Evolutionary conservation across 1,139 yeast genomes (phyloP).

Genomic region (Diutina siamensis): DNA sequence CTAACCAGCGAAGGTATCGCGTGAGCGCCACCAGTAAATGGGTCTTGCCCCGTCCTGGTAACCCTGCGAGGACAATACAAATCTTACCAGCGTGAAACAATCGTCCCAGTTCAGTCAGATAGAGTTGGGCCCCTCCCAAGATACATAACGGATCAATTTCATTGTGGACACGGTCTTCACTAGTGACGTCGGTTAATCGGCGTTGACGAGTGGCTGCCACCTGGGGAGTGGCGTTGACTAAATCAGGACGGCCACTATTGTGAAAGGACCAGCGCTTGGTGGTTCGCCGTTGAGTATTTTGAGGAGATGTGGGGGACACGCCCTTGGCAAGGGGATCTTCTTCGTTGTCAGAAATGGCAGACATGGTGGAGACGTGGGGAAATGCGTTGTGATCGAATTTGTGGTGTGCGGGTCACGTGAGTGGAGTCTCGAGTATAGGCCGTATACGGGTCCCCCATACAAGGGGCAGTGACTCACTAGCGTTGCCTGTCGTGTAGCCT

Average conservation of each 20-base stretch:
- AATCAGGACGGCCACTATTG: conserved; percentile 24
- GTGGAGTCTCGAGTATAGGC: background rate
- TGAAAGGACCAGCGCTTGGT: conserved; percentile 36
- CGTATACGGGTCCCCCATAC: no score
- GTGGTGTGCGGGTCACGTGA: background rate
- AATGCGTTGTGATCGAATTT: background rate
- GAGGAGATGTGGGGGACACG: background rate
- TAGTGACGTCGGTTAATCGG: conserved; percentile 31
- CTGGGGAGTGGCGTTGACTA: conserved; percentile 20
- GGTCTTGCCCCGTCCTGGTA: conserved; percentile 96
- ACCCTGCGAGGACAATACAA: conserved; percentile 79
- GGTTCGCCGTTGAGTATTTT: conserved; percentile 16
- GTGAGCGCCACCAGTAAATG: conserved; percentile 86
- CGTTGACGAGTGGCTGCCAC: conserved; percentile 14
- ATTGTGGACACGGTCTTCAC: conserved; percentile 44
- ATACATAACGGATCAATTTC: conserved; percentile 39
- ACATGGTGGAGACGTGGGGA: background rate
- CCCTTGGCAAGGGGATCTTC: background rate
- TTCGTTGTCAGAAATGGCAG: background rate
- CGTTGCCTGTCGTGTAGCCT: no score
- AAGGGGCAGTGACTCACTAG: no score
- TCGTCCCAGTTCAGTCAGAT: conserved; percentile 82
- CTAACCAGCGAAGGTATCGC: conserved; percentile 87
- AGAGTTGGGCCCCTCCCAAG: conserved; percentile 71
- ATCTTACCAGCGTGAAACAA: conserved; percentile 94